phyloP scores from a whole-genome alignment of 805 yeast species.

The Kazachstania kunashirensis region DNA sequence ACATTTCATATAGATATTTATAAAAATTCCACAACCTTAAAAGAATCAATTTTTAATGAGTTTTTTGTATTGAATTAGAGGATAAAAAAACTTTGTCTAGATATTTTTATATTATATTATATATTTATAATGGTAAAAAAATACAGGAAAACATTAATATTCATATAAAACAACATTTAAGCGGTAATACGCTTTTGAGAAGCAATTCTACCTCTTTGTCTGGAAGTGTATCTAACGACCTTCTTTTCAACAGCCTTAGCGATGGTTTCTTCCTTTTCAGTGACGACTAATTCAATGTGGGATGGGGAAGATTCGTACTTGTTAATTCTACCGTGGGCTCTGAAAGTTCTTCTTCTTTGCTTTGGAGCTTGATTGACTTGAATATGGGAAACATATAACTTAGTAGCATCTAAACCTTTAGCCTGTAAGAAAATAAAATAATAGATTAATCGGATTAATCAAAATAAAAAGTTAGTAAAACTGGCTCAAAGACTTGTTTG shows the following conservation, averaged over 20 bases:
- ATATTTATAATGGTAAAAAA: conserved; percentile 1
- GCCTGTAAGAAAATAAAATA: conserved; percentile 33
- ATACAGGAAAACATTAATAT: conserved; percentile 2
- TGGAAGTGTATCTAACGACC: conserved; percentile 66
- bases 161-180: conserved; percentile 24
- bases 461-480: too few species aligned
- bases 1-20: too few species aligned
- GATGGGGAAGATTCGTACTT: conserved; percentile 98
- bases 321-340: conserved; percentile 99
- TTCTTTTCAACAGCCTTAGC: conserved; percentile 76
- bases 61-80: background rate
- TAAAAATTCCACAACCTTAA: too few species aligned
- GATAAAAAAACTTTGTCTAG: background rate
- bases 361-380: conserved; percentile 99
- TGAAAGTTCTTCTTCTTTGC: conserved; percentile 99
- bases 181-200: conserved; percentile 81
- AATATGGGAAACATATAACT: conserved; percentile 92
- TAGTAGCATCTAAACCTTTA: conserved; percentile 94
- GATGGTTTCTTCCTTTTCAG: conserved; percentile 91
- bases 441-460: too few species aligned
- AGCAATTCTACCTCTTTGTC: conserved; percentile 89
- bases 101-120: conserved; percentile 2
- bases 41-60: too few species aligned
- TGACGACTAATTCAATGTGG: conserved; percentile 94
- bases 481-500: too few species aligned